Evolutionary conservation across 2,329 filamentous ascomycete genomes (phyloP), one percentile per base, ranked within the genome.

Genomic region (Phialocephala subalpina): DNA sequence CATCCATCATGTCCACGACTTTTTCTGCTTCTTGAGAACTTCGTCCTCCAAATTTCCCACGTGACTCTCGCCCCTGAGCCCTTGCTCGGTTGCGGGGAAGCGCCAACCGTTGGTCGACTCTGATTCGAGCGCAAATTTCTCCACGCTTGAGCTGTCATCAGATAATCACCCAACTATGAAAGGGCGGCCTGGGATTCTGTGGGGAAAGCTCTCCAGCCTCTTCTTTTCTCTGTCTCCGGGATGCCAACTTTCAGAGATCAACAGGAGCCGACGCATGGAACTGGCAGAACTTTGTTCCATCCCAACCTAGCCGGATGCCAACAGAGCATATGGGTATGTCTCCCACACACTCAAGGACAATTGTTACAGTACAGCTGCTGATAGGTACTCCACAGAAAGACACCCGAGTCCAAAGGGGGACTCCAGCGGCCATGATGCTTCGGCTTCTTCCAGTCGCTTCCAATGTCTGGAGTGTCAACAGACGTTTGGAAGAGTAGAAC

Each of bases 401-500:
- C 47, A 52, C 8, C 7, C 29, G 5, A 29, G 52, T 20, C 52
- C 52, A 29, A n/a, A 18, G 25, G 25, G 16, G 29, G 16, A 3
- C 12, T 55, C 27, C 25, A 52, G 47, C 14, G 22, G 52, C 29
- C 52, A 55, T 5, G 52, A 55, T 55, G 52, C 29, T 58, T 36
- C 65, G 20, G 36, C 36, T 59, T 45, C 60, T 14, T 2, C 45
- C 33, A 38, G 33, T 25, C 67, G 67, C 1, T 71, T 69, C 38
- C 58, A 60, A 25, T 73, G 72, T 47, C 45, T 27, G 8, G 59
- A 67, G 53, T 73, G 72, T 60, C 65, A 67, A n/a, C 67, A 67
- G 22, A 70, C 67, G 7, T 73, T 73, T 58, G 60, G 70, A 11
- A 62, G 71, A 33, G 63, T 63, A 9, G 72, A 73, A 57, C 72